Evolutionary conservation across 768 basidiomycete genomes (phyloP).

Genomic region (Lentinula boryana): DNA sequence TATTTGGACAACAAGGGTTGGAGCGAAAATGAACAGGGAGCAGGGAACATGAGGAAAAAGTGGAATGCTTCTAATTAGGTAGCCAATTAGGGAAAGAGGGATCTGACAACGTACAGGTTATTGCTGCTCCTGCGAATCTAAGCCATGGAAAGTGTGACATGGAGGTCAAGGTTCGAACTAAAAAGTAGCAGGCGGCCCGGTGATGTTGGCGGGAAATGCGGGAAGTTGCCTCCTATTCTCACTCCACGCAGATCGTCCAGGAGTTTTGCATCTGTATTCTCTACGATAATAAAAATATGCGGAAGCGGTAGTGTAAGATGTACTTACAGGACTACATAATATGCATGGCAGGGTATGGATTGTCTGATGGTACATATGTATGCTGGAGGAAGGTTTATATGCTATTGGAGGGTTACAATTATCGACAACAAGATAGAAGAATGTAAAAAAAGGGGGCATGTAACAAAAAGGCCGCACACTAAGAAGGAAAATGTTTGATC

Average conservation of each 20-base stretch:
- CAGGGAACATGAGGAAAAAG: neutral
- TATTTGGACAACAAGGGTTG: neutral
- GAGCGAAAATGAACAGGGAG: neutral
- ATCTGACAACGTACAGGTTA: conserved; percentile 36
- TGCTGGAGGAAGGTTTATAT: neutral
- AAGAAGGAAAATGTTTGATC: neutral
- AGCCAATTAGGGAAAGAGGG: neutral
- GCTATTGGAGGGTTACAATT: neutral
- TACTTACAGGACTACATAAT: neutral
- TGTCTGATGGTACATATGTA: neutral
- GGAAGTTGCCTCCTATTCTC: no score
- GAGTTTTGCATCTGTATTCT: no score
- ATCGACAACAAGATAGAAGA: neutral
- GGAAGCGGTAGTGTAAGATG: neutral
- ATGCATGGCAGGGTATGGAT: neutral
- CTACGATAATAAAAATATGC: neutral
- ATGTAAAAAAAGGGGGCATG: neutral
- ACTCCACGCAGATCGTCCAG: no score
- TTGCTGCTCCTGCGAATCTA: conserved; percentile 39
- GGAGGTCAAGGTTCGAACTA: no score
- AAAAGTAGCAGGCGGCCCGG: no score
- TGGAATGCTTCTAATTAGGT: neutral
- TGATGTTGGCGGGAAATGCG: no score
- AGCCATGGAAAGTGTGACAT: conserved; percentile 57
- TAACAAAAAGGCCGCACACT: neutral